Conservation (phyloP, 495 filamentous ascomycete genomes). For the Daldinia childiae region DNA sequence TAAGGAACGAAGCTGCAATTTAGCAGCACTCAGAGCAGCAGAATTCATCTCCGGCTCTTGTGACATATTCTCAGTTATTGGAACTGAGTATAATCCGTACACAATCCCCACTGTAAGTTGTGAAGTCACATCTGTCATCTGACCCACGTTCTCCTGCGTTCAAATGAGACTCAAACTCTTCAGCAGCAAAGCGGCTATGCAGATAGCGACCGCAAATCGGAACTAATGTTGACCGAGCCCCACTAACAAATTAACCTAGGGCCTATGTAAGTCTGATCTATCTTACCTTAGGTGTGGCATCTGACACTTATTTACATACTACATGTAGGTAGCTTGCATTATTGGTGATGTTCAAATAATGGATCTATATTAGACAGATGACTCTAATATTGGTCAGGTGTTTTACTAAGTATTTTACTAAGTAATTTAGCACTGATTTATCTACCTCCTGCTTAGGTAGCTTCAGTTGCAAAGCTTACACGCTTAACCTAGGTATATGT, state of each 20-base stretch:
- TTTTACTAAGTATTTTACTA: constrained; percentile 14
- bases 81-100: constrained; percentile 1
- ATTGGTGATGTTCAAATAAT: constrained; percentile 14
- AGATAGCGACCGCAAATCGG: constrained; percentile 21
- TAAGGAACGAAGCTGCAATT: constrained; percentile 74
- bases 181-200: no score
- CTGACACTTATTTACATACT: not conserved
- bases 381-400: constrained; percentile 5
- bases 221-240: constrained; percentile 32
- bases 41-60: constrained; percentile 46
- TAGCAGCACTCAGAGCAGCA: constrained; percentile 67
- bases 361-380: constrained; percentile 12
- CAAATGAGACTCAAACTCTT: not conserved
- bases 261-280: constrained; percentile 7
- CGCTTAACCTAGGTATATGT: no score
- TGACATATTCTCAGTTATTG: constrained; percentile 22
- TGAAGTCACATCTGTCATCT: constrained; percentile 21
- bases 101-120: constrained; percentile 25
- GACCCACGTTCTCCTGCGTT: not conserved
- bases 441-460: no score
- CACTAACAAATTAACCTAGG: constrained; percentile 12
- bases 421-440: not conserved
- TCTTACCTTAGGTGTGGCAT: not conserved
- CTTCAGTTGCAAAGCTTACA: no score
- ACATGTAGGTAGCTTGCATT: constrained; percentile 11